Percentiles rank a stretch among this genome's conserved stretches.
Evolutionary conservation across 78 protist species (phyloP).

Genomic region (Planoprotostelium fungivorum): DNA sequence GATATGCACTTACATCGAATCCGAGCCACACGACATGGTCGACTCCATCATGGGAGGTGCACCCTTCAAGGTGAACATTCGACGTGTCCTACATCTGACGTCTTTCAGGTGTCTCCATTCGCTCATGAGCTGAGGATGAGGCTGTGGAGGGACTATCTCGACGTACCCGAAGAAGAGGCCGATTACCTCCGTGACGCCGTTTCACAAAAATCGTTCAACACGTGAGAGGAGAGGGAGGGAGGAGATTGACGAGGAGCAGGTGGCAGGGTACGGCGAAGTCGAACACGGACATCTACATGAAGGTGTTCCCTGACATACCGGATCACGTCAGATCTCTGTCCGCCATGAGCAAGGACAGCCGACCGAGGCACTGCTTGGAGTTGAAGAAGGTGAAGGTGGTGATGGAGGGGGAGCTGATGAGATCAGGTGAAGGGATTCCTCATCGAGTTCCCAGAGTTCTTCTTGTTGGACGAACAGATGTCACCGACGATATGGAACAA

Average conservation of each 20-base stretch:
- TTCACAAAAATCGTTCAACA: neutral
- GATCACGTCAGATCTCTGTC: neutral
- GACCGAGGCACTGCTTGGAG: neutral
- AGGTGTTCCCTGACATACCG: neutral
- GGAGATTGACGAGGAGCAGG: neutral
- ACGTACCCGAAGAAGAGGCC: neutral
- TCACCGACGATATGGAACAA: neutral
- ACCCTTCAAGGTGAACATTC: slow-evolving; percentile 3
- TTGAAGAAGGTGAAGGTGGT: neutral
- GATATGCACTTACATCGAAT: neutral
- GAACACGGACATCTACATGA: neutral
- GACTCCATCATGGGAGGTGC: neutral
- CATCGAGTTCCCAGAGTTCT: neutral
- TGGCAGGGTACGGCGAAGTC: neutral
- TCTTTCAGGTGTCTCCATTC: neutral
- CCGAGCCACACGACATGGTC: neutral
- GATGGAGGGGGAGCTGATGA: neutral
- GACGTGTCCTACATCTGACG: neutral
- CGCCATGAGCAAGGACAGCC: neutral
- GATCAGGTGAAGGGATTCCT: neutral
- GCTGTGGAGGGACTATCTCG: slow-evolving; percentile 17
- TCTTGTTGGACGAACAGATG: neutral
- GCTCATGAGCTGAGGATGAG: slow-evolving; percentile 23
- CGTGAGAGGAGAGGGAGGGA: neutral
- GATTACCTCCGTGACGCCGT: neutral